Percentiles rank a stretch among this genome's conserved stretches.
These are phyloP conservation scores for Davidsoniella australis DNA, from an alignment of 2,329 filamentous ascomycete genomes.

Conservation along the genomic window DNA sequence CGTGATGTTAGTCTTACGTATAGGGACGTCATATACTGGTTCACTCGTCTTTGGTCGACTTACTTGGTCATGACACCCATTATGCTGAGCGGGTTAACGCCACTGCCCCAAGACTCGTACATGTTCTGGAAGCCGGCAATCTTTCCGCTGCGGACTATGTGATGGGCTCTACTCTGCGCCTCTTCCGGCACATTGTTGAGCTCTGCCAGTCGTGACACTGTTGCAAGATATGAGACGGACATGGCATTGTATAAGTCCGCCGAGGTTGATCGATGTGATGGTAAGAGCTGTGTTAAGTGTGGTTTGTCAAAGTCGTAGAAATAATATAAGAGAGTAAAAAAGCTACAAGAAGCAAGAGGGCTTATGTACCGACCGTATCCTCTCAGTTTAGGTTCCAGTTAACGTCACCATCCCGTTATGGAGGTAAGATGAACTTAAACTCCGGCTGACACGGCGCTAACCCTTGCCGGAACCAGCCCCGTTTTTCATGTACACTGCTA, in stretches of 20 bases:
- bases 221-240: slow-evolving; percentile 8
- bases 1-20: not conserved
- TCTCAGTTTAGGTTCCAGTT: too few species aligned
- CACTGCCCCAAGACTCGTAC: slow-evolving; percentile 27
- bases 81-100: slow-evolving; percentile 6
- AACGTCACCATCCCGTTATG: too few species aligned
- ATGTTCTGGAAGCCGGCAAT: slow-evolving; percentile 32
- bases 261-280: not conserved
- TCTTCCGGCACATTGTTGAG: slow-evolving; percentile 19
- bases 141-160: slow-evolving; percentile 22
- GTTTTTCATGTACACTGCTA: too few species aligned
- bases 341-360: not conserved
- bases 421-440: too few species aligned
- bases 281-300: too few species aligned
- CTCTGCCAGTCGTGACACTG: slow-evolving; percentile 16
- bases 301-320: not conserved
- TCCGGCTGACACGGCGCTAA: too few species aligned
- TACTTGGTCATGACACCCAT: slow-evolving; percentile 6
- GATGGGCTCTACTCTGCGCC: slow-evolving; percentile 23
- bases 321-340: not conserved
- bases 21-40: not conserved
- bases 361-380: not conserved
- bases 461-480: too few species aligned
- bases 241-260: not conserved
- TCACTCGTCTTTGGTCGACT: not conserved